These are phyloP conservation scores for Komagataea norvegica DNA, from an alignment of 1,139 yeast species.

Conservation along the genomic window DNA sequence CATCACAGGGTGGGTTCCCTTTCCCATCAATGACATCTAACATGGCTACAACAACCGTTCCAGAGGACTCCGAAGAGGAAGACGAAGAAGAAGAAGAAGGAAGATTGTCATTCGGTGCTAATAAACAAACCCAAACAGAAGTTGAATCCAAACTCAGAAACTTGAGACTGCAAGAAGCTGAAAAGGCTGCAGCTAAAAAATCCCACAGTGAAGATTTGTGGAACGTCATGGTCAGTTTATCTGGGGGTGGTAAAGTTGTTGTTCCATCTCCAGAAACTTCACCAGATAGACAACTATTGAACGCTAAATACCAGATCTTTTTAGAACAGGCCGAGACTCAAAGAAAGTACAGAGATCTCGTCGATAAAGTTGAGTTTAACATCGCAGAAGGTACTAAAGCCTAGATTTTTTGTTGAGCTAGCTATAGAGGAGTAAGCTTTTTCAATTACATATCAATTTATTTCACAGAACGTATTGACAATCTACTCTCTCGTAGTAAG, in stretches of 20 bases:
- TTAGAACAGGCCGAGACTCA: constrained; percentile 84
- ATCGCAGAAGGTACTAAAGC: not conserved
- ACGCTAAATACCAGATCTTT: constrained; percentile 77
- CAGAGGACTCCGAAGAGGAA: constrained; percentile 14
- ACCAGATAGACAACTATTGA: constrained; percentile 66
- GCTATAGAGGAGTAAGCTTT: too few relatives aligned
- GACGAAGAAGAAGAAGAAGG: constrained; percentile 37
- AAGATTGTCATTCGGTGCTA: constrained; percentile 56
- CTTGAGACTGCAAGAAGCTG: constrained; percentile 21
- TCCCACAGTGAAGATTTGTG: constrained; percentile 57
- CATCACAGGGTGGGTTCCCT: constrained; percentile 45
- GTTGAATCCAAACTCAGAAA: constrained; percentile 26
- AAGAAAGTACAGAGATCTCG: constrained; percentile 64
- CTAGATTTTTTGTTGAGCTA: too few relatives aligned
- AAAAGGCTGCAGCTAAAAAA: too few relatives aligned
- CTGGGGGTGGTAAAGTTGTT: constrained; percentile 79
- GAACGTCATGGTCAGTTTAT: constrained; percentile 79
- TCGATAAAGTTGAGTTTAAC: constrained; percentile 50
- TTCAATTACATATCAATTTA: too few relatives aligned
- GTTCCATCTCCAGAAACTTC: constrained; percentile 53
- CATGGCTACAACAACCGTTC: not conserved
- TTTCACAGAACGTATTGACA: too few relatives aligned
- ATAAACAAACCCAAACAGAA: constrained; percentile 46
- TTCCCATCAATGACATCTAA: constrained; percentile 49
- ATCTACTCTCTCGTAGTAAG: too few relatives aligned